Evolutionary conservation across 1,284 basidiomycete species (phyloP).

Genomic region (Gymnopus androsaceus): DNA sequence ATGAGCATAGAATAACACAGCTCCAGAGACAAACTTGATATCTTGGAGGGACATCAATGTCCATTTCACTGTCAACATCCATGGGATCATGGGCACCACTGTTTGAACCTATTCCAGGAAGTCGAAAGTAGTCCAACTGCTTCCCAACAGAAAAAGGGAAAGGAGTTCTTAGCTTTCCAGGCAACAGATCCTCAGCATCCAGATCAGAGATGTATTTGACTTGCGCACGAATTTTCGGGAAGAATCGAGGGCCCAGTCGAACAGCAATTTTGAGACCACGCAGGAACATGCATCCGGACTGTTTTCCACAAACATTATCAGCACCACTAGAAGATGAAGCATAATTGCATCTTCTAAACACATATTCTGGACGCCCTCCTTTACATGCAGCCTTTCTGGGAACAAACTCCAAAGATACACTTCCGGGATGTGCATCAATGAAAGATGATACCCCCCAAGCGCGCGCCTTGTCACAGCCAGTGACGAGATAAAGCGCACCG

Average conservation of each 20-base stretch:
- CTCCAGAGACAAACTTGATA: not conserved
- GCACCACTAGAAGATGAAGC: not conserved
- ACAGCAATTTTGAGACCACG: slow-evolving; percentile 7
- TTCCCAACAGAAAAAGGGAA: not conserved
- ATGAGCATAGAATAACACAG: not conserved
- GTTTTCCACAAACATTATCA: not conserved
- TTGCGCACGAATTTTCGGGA: not conserved
- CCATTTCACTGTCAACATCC: not conserved
- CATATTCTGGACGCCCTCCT: not conserved
- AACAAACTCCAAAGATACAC: not conserved
- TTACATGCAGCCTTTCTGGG: not conserved
- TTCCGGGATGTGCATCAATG: not conserved
- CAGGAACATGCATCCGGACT: slow-evolving; percentile 1
- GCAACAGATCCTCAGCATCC: not conserved
- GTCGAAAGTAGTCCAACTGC: not conserved
- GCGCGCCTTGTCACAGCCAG: slow-evolving; percentile 14
- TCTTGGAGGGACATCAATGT: not conserved
- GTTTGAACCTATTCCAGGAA: not conserved
- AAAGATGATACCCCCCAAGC: slow-evolving; percentile 7
- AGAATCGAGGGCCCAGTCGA: not conserved
- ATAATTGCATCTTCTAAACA: not conserved
- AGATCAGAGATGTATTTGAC: not conserved
- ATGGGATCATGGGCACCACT: not conserved
- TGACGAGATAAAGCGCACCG: slow-evolving; percentile 15
- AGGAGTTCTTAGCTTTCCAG: not conserved